Evolutionary conservation across 23 red algal species (phyloP), one percentile per base, ranked within the genome.

Genomic region (Cyanidium caldarium): DNA sequence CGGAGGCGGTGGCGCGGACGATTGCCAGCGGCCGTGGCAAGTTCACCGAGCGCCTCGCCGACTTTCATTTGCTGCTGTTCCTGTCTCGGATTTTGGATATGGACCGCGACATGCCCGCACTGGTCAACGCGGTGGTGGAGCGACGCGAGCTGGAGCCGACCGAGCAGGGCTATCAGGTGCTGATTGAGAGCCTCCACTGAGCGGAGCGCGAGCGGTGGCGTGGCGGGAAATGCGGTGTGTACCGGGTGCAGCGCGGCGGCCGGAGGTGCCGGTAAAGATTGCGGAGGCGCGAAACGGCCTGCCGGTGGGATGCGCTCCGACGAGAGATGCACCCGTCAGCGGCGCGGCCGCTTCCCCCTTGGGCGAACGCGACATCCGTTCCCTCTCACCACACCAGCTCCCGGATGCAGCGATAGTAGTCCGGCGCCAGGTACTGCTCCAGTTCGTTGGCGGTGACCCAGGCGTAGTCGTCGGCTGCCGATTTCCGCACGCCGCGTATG

Each of bases 11-110:
- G 7, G 71, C 46, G 16, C 38, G 67, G 19, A 69, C 46, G 26
- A 25, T 98, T 17, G 39, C 66, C n/a, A 71, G 51, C 16, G 68
- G 80, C 34, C n/a, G 35, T 0, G 69, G 61, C n/a, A 35, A 81
- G 0, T 88, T 85, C 77, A 58, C 41, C 2, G 45, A 75, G 70
- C 68, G 76, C 16, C 58, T 98, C 14, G 15, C 84, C 15, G 92
- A 98, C 73, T 98, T 88, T 77, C 92, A 98, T 71, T 57, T 80
- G 23, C 51, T 98, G 37, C 68, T 89, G 2, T 98, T 86, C 69
- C 75, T 98, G 65, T 82, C 76, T 17, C 80, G 80, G 7, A 75
- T 88, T 33, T 78, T 98, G 36, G 92, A 88, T 58, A 79, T 98
- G 76, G 75, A 86, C 20, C 58, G 67, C 57, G 92, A 98, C 45